Evolutionary conservation across 2,329 filamentous ascomycete genomes (phyloP).

Genomic region (Sarocladiaceae sp.): DNA sequence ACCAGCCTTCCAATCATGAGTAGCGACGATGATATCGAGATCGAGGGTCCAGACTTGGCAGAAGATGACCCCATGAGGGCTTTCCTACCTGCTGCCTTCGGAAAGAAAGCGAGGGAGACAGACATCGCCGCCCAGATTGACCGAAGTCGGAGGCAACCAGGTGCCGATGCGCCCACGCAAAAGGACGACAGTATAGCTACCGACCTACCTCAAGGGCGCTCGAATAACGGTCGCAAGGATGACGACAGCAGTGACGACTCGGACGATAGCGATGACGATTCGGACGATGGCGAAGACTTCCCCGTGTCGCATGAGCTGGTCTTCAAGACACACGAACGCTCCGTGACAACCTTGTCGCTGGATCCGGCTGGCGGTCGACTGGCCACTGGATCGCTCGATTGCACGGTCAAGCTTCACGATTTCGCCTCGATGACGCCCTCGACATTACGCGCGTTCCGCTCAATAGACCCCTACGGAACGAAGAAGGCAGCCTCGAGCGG

Average conservation of each 20-base stretch:
- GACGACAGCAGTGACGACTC: conserved; percentile 42
- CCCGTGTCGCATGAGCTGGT: conserved; percentile 90
- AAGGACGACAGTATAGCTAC: conserved; percentile 11
- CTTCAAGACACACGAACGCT: conserved; percentile 84
- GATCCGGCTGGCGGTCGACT: conserved; percentile 81
- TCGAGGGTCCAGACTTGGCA: conserved; percentile 48
- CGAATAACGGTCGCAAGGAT: conserved; percentile 29
- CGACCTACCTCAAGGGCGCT: background rate
- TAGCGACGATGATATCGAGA: conserved; percentile 53
- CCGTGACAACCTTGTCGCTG: conserved; percentile 76
- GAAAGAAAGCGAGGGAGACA: conserved; percentile 68
- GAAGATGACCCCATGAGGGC: conserved; percentile 65
- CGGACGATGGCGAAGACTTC: conserved; percentile 77
- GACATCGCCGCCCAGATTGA: conserved; percentile 78
- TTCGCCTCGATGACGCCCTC: conserved; percentile 94
- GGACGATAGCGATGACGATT: conserved; percentile 52
- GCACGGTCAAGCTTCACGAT: conserved; percentile 86
- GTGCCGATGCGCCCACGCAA: conserved; percentile 13
- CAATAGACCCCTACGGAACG: conserved; percentile 75
- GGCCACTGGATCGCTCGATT: conserved; percentile 87
- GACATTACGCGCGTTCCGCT: conserved; percentile 89
- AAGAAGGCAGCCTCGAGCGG: conserved; percentile 61
- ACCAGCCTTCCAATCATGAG: conserved; percentile 37
- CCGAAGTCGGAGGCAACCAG: conserved; percentile 57
- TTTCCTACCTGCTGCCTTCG: conserved; percentile 78